phyloP scores from a whole-genome alignment of 305 asterid genomes.

The Fraxinus sp. region DNA sequence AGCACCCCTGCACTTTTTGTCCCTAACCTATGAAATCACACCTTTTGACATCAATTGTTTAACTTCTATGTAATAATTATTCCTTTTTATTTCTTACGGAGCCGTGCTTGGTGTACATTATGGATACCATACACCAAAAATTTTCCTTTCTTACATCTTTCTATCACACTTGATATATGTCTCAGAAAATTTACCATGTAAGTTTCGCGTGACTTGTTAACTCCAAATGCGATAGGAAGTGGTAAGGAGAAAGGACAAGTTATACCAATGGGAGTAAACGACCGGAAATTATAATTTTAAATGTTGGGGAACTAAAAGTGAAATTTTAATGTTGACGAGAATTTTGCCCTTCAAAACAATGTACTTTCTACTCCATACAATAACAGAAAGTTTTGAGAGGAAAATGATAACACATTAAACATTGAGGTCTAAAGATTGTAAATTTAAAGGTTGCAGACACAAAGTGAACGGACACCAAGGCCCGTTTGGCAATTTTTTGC shows the following conservation, averaged over 20 bases:
- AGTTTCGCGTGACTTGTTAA: neutral
- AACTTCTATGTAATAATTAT: neutral
- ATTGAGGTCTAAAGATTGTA: neutral
- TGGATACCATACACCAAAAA: too few relatives aligned
- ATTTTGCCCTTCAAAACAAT: neutral
- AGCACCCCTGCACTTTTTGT: neutral
- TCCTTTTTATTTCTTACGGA: neutral
- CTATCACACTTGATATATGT: neutral
- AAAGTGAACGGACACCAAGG: neutral
- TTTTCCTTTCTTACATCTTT: neutral
- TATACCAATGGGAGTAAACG: neutral
- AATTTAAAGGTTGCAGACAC: neutral
- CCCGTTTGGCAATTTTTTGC: neutral
- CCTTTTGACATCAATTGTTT: neutral
- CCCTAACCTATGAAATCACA: neutral
- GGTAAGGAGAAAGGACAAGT: neutral
- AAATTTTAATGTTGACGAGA: neutral
- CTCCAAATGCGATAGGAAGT: neutral
- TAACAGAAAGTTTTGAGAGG: neutral
- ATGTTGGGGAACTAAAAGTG: neutral
- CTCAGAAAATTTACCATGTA: neutral
- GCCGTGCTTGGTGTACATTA: too few relatives aligned
- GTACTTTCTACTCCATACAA: neutral
- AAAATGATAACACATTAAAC: neutral
- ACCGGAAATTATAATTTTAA: neutral